Evolutionary conservation across 1,284 basidiomycete genomes (phyloP).

Genomic region (Apiotrichum akiyoshidainum): DNA sequence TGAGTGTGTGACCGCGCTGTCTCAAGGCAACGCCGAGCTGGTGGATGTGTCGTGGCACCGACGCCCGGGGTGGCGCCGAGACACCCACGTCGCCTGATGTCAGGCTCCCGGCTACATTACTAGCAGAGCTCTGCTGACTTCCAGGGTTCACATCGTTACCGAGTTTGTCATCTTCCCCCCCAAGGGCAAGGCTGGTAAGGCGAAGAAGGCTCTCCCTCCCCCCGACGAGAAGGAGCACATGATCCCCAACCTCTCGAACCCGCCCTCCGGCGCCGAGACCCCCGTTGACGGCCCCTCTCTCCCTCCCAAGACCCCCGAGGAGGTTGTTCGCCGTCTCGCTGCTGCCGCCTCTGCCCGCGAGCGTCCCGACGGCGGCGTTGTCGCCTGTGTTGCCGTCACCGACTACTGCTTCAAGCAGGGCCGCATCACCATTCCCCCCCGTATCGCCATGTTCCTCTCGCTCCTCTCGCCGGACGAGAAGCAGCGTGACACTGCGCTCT

Average conservation of each 20-base stretch:
- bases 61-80: no score
- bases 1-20: slow-evolving; percentile 45
- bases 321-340: slow-evolving; percentile 7
- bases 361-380: slow-evolving; percentile 49
- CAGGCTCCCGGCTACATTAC: no score
- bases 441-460: slow-evolving; percentile 33
- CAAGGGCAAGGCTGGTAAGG: slow-evolving; percentile 19
- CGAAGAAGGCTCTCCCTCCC: neutral
- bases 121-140: slow-evolving; percentile 1
- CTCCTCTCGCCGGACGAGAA: slow-evolving; percentile 24
- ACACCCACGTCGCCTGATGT: no score
- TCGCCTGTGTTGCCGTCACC: slow-evolving; percentile 68
- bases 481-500: slow-evolving; percentile 24
- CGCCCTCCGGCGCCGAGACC: slow-evolving; percentile 16
- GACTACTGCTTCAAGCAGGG: slow-evolving; percentile 71
- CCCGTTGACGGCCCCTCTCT: slow-evolving; percentile 7
- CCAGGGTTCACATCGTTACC: slow-evolving; percentile 61
- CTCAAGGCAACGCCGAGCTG: no score
- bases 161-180: slow-evolving; percentile 66
- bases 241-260: slow-evolving; percentile 12
- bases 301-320: slow-evolving; percentile 8
- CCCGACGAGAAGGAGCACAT: slow-evolving; percentile 14
- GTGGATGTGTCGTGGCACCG: no score
- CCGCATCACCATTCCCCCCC: slow-evolving; percentile 70
- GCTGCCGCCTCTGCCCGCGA: slow-evolving; percentile 23